Percentiles rank a stretch among this genome's conserved stretches.
Conservation (phyloP, 1,284 basidiomycete genomes). For the Ceratorhiza oryzae-sativae region DNA sequence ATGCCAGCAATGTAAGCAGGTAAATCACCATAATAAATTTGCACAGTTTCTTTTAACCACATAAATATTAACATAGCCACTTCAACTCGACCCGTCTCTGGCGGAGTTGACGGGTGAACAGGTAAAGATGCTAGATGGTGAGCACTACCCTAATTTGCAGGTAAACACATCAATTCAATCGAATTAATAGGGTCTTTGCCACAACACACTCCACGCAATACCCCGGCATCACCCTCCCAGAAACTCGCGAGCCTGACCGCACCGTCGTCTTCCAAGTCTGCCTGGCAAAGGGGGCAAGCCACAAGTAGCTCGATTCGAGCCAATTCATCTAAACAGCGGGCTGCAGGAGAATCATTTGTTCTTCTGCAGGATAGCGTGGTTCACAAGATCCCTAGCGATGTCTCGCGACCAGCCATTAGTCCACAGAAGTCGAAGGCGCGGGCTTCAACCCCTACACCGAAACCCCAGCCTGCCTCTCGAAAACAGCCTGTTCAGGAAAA, state of each 20-base stretch:
- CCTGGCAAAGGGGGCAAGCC: constrained; percentile 60
- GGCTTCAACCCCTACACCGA: constrained; percentile 41
- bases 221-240: constrained; percentile 59
- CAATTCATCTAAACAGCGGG: constrained; percentile 51
- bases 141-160: too few relatives aligned
- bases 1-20: constrained; percentile 82
- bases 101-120: constrained; percentile 72
- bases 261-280: constrained; percentile 63
- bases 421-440: constrained; percentile 19
- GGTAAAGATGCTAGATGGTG: background rate
- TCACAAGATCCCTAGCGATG: constrained; percentile 62
- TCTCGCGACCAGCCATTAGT: constrained; percentile 50
- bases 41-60: background rate
- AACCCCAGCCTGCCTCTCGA: constrained; percentile 45
- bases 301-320: constrained; percentile 30
- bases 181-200: constrained; percentile 63
- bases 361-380: constrained; percentile 84
- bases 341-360: constrained; percentile 82
- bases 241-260: constrained; percentile 65
- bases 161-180: background rate
- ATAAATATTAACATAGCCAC: constrained; percentile 56
- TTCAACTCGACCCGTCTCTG: constrained; percentile 87
- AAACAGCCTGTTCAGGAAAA: constrained; percentile 44
- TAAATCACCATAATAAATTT: background rate
- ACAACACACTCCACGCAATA: constrained; percentile 46